Base-by-base conservation (phyloP, 1,139 yeast species). In the Blastobotrys serpentis region DNA sequence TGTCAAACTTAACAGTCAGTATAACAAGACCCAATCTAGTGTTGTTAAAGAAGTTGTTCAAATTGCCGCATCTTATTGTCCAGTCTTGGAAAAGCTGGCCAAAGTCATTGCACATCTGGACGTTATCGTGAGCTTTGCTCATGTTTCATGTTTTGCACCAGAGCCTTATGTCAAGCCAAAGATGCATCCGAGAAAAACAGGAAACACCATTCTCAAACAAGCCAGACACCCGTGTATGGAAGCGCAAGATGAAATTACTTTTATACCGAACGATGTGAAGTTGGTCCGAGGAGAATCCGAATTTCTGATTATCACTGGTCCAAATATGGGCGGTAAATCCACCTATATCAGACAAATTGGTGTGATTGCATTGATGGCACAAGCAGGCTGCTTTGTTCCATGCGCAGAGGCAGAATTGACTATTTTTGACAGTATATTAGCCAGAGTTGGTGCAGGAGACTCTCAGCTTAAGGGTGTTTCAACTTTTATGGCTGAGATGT, bases 361-460 rank as follows among this genome's bases (percentile, higher is more conserved):
- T 8, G 94, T 87, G 1, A 84, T 90, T 50, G 83, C 94, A 1
- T 71, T 90, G 44, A 77, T 92, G 87, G 89, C 92, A 30, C 98
- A 92, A 66, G 78, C 90, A 25, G 98, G 98, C 1, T 85, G 95
- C 56, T 92, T 86, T 65, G 82, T 92, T 26, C 98, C 98, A 1
- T 81, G 84, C 56, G 71, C 74, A 1, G 73, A 70, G 41, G 89
- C 96, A 0, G 90, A 86, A 59, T 65, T 92, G 36, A 82, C 90
- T 4, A 74, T 92, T 1, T 88, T 89, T 55, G 98, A 92, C 68
- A 89, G 96, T 1, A 86, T 92, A 10, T 75, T 92, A 53, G 95
- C 98, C 11, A 81, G 98, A 61, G 96, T 92, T n/a, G 98, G 98
- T 13, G 98, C 98, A 1, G 95, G 97, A 7, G 98, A 92, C 65